A percentile compares a stretch with the other conserved stretches of the same genome.
These are phyloP conservation scores for Mycosarcoma mackinlayi DNA, from an alignment of 1,284 basidiomycete species.

Conservation along the genomic window DNA sequence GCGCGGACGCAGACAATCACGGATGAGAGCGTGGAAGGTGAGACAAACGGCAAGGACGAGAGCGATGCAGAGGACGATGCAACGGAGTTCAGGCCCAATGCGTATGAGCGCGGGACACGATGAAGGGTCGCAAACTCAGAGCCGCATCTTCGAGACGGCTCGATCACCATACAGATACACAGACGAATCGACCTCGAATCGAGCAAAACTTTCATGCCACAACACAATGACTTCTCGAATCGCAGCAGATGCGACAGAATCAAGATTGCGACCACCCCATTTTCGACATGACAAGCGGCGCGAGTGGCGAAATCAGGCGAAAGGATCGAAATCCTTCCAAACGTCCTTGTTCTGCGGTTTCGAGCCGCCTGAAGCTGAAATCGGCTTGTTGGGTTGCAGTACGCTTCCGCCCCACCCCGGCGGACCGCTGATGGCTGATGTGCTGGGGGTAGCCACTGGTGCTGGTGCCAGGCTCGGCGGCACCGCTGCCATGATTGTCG, in stretches of 20 bases:
- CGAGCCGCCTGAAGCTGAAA: background rate
- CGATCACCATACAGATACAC: background rate
- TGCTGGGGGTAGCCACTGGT: background rate
- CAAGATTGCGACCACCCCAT: no score
- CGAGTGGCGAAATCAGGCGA: no score
- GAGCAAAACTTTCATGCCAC: no score
- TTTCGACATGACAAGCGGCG: no score
- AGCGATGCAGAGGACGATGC: slow-evolving; percentile 2
- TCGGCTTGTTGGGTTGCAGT: slow-evolving; percentile 40
- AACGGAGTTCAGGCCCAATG: slow-evolving; percentile 19
- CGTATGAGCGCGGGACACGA: slow-evolving; percentile 33
- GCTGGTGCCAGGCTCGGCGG: background rate
- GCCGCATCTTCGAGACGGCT: background rate
- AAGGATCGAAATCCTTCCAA: slow-evolving; percentile 60
- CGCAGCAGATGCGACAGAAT: no score
- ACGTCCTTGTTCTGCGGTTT: slow-evolving; percentile 16
- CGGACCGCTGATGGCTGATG: background rate
- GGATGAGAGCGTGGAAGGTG: background rate
- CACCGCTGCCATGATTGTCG: background rate
- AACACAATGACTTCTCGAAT: no score
- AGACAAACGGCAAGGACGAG: background rate
- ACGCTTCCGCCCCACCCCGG: slow-evolving; percentile 45
- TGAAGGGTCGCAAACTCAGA: background rate
- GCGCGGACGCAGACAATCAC: slow-evolving; percentile 22
- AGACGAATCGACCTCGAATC: background rate